Evolutionary conservation across 2,329 filamentous ascomycete genomes (phyloP), one percentile per base, ranked within the genome.

Genomic region (Claviceps spartinae): DNA sequence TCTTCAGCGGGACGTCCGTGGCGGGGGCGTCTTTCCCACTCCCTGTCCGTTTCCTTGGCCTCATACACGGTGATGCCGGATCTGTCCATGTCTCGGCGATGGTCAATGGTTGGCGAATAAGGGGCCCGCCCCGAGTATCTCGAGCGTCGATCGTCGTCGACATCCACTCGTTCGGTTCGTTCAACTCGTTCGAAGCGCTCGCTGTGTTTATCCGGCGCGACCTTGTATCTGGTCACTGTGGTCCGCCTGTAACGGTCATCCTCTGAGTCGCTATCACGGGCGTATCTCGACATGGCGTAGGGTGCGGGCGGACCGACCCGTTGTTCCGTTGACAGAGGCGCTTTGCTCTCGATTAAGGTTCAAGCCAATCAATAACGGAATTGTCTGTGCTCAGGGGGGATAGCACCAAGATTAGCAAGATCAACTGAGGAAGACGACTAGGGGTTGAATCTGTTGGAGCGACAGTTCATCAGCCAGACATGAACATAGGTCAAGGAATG

Each of bases 201-300:
- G 47, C 65, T 62, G 50, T 66, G 62, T 49, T 68, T 67, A 50
- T 61, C 65, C 11, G 70, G 67, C 8, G 64, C 63, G 30, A 77
- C 73, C 61, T 77, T 77, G 67, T 78, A 78, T 52, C 75, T 71
- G 55, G 71, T 72, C 51, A 77, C 69, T n/a, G 72, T 76, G 5
- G 73, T 71, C 54, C 64, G 68, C 59, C 66, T 68, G 63, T 71
- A 72, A 43, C 65, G 64, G 48, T 76, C 72, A 51, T 76, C 74
- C 55, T 73, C 71, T 14, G 64, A 69, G 47, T 62, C 63, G 54
- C 56, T 60, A 49, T 66, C 64, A 50, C 67, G 65, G 56, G 66
- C 68, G 54, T 61, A 60, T 55, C 65, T 63, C 55, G 65, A 58
- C 53, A 54, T 53, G 65, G 61, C 56, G 56, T 57, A 51, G 63